phyloP scores from a whole-genome alignment of 1,284 basidiomycete genomes.

The Papiliotrema flavescens region DNA sequence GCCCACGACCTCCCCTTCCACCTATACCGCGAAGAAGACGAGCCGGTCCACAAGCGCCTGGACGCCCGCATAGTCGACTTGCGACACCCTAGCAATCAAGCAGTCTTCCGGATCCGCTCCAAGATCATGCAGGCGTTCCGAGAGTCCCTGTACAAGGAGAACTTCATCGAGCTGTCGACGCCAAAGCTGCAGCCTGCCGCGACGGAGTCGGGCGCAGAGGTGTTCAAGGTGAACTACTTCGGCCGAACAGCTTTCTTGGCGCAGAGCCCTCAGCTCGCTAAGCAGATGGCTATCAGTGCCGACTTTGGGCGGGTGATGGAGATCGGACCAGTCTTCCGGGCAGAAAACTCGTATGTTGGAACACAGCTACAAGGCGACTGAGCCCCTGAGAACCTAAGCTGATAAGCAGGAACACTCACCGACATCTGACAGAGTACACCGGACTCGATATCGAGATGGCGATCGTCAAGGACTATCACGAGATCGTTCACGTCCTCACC shows the following conservation, averaged over 20 bases:
- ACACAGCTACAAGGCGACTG: no score
- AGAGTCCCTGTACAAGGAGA: constrained; percentile 50
- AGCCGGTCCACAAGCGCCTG: constrained; percentile 40
- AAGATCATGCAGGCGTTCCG: constrained; percentile 52
- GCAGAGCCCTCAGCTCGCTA: constrained; percentile 55
- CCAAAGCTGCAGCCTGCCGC: constrained; percentile 94
- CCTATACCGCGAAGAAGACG: constrained; percentile 10
- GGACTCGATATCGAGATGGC: constrained; percentile 57
- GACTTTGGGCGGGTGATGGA: constrained; percentile 56
- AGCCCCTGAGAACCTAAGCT: no score
- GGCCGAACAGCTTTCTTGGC: constrained; percentile 57
- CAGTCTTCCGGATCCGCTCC: constrained; percentile 54
- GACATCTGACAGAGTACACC: constrained; percentile 57
- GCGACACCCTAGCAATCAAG: constrained; percentile 54
- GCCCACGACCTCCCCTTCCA: constrained; percentile 26
- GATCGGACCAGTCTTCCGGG: constrained; percentile 51
- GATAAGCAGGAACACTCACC: constrained; percentile 50
- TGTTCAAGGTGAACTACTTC: constrained; percentile 96
- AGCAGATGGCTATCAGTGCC: constrained; percentile 57
- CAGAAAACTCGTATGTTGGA: constrained; percentile 51
- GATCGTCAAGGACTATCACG: constrained; percentile 56
- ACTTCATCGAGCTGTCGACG: constrained; percentile 70
- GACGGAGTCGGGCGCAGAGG: constrained; percentile 90
- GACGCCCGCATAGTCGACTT: constrained; percentile 53
- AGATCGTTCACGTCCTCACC: constrained; percentile 46